phyloP scores from a whole-genome alignment of 768 basidiomycete species.

The Termitomyces sp. region DNA sequence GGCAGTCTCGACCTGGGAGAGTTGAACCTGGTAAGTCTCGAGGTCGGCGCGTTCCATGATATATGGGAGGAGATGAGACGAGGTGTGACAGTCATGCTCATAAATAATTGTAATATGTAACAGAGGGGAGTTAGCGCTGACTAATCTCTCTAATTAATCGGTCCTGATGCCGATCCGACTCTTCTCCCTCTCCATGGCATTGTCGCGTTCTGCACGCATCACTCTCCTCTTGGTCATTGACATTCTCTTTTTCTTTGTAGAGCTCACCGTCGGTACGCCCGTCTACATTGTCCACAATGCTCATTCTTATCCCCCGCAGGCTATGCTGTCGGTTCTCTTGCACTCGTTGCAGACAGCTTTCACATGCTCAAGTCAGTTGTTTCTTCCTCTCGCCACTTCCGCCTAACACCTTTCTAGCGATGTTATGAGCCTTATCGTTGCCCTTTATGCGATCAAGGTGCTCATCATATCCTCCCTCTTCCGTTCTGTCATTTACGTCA shows the following conservation, averaged over 20 bases:
- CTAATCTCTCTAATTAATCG: too few species aligned
- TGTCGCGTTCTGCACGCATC: conserved; percentile 73
- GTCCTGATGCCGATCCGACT: background rate
- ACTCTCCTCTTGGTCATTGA: conserved; percentile 81
- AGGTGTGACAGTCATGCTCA: conserved; percentile 1
- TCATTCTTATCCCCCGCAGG: conserved; percentile 40
- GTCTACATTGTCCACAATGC: conserved; percentile 1
- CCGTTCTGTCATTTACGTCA: conserved; percentile 2
- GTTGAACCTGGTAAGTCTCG: conserved; percentile 87
- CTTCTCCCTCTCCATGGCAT: conserved; percentile 25
- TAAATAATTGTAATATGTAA: too few species aligned
- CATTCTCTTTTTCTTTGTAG: conserved; percentile 80
- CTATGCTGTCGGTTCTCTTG: conserved; percentile 94
- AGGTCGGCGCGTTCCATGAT: conserved; percentile 76
- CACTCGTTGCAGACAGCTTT: conserved; percentile 94
- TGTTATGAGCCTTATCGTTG: conserved; percentile 92
- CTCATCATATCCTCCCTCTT: conserved; percentile 3
- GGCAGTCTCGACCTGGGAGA: conserved; percentile 83
- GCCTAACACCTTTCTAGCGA: conserved; percentile 54
- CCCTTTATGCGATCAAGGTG: conserved; percentile 91
- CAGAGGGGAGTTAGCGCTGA: background rate
- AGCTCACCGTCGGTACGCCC: conserved; percentile 71
- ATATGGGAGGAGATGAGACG: background rate
- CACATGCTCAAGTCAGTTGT: conserved; percentile 93
- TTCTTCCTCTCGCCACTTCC: background rate